Evolutionary conservation across 257 asterid species (phyloP).

Genomic region (Lantana camara): DNA sequence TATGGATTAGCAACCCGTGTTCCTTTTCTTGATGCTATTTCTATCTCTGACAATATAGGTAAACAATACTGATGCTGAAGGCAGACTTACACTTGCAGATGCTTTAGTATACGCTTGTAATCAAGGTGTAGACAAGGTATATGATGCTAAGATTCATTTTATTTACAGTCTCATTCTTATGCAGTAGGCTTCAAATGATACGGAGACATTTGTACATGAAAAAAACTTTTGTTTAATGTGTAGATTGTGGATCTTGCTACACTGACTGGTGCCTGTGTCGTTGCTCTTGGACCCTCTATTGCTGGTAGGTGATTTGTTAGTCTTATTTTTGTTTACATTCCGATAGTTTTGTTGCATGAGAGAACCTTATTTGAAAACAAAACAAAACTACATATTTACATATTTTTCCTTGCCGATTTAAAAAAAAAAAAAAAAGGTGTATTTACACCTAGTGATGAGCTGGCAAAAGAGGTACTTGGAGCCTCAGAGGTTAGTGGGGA

Average conservation of each 20-base stretch:
- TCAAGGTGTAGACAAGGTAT: conserved; percentile 97
- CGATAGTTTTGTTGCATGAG: background rate
- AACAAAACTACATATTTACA: background rate
- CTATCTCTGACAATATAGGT: conserved; percentile 47
- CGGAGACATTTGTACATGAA: conserved; percentile 3
- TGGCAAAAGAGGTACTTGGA: conserved; percentile 84
- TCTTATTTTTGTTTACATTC: background rate
- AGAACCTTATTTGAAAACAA: conserved; percentile 10
- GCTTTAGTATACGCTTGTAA: conserved; percentile 93
- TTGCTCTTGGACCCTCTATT: conserved; percentile 97
- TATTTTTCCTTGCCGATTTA: no score
- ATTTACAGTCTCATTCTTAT: background rate
- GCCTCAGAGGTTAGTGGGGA: conserved; percentile 91
- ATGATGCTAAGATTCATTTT: background rate
- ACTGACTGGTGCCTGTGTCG: conserved; percentile 86
- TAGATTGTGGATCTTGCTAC: conserved; percentile 97
- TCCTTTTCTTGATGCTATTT: conserved; percentile 6
- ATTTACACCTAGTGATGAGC: conserved; percentile 86
- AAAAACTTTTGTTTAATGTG: conserved; percentile 24
- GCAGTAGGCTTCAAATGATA: conserved; percentile 2
- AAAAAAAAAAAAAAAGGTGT: conserved; percentile 69
- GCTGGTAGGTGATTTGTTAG: conserved; percentile 60
- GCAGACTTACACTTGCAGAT: conserved; percentile 93
- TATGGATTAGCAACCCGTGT: background rate
- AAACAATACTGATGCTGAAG: conserved; percentile 98